Percentiles rank a stretch among this genome's conserved stretches.
phyloP scores from a whole-genome alignment of 208 protist genomes.

The Leishmania aethiopica region DNA sequence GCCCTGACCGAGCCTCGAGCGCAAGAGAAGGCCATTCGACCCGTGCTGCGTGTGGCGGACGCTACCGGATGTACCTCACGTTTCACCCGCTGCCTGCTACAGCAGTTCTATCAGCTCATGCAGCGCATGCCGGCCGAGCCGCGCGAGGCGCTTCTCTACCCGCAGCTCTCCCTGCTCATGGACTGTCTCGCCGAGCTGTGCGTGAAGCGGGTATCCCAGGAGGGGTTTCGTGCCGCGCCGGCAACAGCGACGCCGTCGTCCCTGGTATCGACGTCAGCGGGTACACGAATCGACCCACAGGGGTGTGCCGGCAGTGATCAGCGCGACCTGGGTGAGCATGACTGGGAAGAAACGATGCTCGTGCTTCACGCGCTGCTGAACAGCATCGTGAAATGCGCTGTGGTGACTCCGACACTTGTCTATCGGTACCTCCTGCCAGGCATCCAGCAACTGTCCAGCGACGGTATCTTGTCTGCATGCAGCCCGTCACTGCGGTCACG shows the following conservation, averaged over 20 bases:
- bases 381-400: slow-evolving; percentile 56
- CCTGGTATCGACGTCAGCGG: not conserved
- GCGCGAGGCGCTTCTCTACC: slow-evolving; percentile 67
- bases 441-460: slow-evolving; percentile 42
- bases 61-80: slow-evolving; percentile 48
- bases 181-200: slow-evolving; percentile 44
- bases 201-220: slow-evolving; percentile 22
- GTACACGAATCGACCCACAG: no score
- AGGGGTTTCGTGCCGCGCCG: not conserved
- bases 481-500: slow-evolving; percentile 41
- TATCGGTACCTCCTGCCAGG: slow-evolving; percentile 55
- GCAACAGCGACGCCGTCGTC: not conserved
- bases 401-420: slow-evolving; percentile 68
- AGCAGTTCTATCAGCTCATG: slow-evolving; percentile 57
- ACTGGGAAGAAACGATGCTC: slow-evolving; percentile 51
- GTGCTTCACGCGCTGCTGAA: slow-evolving; percentile 44
- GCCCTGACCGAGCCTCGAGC: slow-evolving; percentile 34
- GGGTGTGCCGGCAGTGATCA: not conserved
- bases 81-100: slow-evolving; percentile 43
- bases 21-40: slow-evolving; percentile 57
- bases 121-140: slow-evolving; percentile 66
- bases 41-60: slow-evolving; percentile 43
- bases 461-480: slow-evolving; percentile 27
- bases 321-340: slow-evolving; percentile 5
- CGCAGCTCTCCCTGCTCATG: slow-evolving; percentile 56